Percentiles rank a stretch among this genome's conserved stretches.
Conservation (phyloP, 768 basidiomycete species). For the Trametes elegans region DNA sequence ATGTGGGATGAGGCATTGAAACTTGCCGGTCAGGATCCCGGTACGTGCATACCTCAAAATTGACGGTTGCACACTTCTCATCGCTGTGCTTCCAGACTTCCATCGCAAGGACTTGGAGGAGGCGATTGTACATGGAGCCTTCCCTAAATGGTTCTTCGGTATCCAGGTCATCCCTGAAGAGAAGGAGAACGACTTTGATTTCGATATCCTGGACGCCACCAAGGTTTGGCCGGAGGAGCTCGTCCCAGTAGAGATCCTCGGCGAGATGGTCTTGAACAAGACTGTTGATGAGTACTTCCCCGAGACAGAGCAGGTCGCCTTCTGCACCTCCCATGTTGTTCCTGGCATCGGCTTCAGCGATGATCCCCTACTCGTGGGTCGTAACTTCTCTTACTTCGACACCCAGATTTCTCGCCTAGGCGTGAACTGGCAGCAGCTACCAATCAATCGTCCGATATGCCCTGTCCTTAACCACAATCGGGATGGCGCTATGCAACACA, state of each 20-base stretch:
- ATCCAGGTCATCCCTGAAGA: conserved; percentile 72
- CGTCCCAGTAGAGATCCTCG: conserved; percentile 75
- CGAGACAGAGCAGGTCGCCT: conserved; percentile 87
- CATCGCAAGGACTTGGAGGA: conserved; percentile 85
- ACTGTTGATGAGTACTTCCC: conserved; percentile 77
- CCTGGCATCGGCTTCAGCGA: conserved; percentile 71
- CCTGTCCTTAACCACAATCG: conserved; percentile 71
- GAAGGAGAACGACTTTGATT: conserved; percentile 78
- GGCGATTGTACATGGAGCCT: conserved; percentile 70
- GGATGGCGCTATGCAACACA: conserved; percentile 56
- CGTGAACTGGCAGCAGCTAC: conserved; percentile 76
- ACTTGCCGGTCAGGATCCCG: conserved; percentile 78
- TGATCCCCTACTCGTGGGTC: conserved; percentile 78
- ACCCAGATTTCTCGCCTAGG: conserved; percentile 82
- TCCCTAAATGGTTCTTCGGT: conserved; percentile 76
- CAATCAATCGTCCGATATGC: conserved; percentile 80
- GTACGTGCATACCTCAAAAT: too few relatives aligned
- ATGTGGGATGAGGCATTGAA: conserved; percentile 92
- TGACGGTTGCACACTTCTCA: too few relatives aligned
- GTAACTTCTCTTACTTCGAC: conserved; percentile 88
- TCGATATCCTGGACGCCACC: conserved; percentile 85
- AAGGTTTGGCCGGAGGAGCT: conserved; percentile 85
- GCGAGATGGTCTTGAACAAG: conserved; percentile 66
- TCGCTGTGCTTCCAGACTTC: conserved; percentile 50
- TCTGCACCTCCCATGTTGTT: conserved; percentile 66